A percentile compares a stretch with the other conserved stretches of the same genome.
Evolutionary conservation across 768 basidiomycete species (phyloP).

Genomic region (Pholiota molesta): DNA sequence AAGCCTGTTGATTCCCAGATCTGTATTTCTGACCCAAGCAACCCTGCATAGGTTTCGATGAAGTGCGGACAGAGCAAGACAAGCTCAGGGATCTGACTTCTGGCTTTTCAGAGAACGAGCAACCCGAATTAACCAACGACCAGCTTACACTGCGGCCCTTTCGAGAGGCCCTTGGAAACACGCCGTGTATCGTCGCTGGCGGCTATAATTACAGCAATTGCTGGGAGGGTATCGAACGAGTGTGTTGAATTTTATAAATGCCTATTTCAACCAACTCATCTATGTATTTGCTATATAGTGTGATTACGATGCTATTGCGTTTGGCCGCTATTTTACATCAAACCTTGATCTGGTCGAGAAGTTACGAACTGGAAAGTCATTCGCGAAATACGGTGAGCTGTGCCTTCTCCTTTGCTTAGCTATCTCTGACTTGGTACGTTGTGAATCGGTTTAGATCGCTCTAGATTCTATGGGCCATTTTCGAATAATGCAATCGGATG

Average conservation of each 20-base stretch:
- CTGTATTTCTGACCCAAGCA: neutral
- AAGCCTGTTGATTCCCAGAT: neutral
- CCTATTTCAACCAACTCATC: no score
- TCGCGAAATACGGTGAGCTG: conserved; percentile 15
- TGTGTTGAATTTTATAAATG: neutral
- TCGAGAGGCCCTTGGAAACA: conserved; percentile 14
- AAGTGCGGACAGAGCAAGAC: conserved; percentile 17
- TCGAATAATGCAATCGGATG: conserved; percentile 21
- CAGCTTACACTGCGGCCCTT: conserved; percentile 20
- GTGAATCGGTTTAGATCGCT: conserved; percentile 14
- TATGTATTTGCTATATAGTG: conserved; percentile 1
- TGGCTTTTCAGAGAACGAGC: neutral
- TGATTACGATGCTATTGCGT: conserved; percentile 22
- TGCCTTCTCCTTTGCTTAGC: neutral
- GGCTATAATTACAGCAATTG: conserved; percentile 23
- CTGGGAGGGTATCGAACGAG: conserved; percentile 22
- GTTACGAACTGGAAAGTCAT: conserved; percentile 10
- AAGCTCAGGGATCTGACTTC: conserved; percentile 17
- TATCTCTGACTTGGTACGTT: neutral
- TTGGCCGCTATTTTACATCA: conserved; percentile 22
- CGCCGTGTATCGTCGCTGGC: conserved; percentile 21
- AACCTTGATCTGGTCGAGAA: conserved; percentile 17
- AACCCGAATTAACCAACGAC: conserved; percentile 11
- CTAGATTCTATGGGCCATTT: conserved; percentile 22
- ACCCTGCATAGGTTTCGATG: conserved; percentile 15